A percentile compares a stretch with the other conserved stretches of the same genome.
These are phyloP conservation scores for Myxozyma udenii DNA, from an alignment of 805 yeast genomes.

Conservation along the genomic window DNA sequence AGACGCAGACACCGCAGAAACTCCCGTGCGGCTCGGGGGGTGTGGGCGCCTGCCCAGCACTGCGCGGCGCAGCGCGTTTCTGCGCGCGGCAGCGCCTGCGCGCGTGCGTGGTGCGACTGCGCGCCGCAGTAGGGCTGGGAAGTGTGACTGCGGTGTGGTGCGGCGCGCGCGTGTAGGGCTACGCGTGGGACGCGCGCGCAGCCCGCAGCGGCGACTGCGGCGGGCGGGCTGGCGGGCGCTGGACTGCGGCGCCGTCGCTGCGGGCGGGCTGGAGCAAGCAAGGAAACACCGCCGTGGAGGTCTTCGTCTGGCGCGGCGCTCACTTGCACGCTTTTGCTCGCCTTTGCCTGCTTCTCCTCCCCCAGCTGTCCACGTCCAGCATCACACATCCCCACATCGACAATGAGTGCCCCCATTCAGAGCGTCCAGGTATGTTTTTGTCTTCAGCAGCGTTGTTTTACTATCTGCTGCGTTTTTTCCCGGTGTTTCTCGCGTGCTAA, in stretches of 20 bases:
- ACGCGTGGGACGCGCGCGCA: neutral
- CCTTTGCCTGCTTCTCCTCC: too few species aligned
- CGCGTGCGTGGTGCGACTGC: neutral
- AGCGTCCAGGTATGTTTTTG: slow-evolving; percentile 30
- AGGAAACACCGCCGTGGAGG: too few species aligned
- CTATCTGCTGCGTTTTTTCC: neutral
- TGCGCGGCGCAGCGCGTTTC: neutral
- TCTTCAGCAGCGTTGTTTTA: neutral
- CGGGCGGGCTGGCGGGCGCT: too few species aligned
- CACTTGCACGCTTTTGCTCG: too few species aligned
- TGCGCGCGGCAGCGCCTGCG: neutral
- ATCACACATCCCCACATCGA: slow-evolving; percentile 4
- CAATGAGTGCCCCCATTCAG: slow-evolving; percentile 22
- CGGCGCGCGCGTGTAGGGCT: neutral
- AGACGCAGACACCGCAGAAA: too few species aligned
- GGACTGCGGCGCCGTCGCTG: too few species aligned
- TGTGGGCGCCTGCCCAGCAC: neutral
- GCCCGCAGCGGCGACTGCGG: neutral
- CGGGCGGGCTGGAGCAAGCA: too few species aligned
- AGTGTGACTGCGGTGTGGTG: neutral
- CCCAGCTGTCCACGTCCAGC: too few species aligned
- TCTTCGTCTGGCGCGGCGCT: too few species aligned
- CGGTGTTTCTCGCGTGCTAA: neutral
- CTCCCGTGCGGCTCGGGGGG: too few species aligned
- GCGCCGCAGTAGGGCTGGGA: neutral